Evolutionary conservation across 148 eudicot genomes (phyloP), one percentile per base, ranked within the genome.

Genomic region (Talinum fruticosum): DNA sequence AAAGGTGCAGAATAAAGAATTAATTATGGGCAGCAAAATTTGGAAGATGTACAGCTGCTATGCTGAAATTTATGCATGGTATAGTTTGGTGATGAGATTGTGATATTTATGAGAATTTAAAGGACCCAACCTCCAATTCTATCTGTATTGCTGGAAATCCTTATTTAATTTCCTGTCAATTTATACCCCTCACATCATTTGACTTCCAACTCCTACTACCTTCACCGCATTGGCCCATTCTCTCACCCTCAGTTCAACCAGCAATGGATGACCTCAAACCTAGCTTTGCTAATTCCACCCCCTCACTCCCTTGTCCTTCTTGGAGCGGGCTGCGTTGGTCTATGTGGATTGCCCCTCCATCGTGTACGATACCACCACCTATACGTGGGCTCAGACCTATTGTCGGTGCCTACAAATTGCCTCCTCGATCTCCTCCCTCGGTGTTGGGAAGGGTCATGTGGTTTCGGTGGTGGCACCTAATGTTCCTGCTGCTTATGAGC

Each of bases 281-380:
- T 5, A 65, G 68, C 3, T 12, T 44, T 64, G 62, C 85, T 26
- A 84, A 87, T 36, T 80, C 87, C 10, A 30, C 72, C 4, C 87
- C 89, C 81, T 82, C 3, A 84, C 89, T 2, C 87, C 87, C 5
- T 29, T 87, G 1, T 71, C 71, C 53, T 84, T 87, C 75, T 69
- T 87, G 18, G 86, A 84, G 23, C 69, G 89, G 80, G 83, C 85
- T 2, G 84, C 85, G 30, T 36, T 51, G 23, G 82, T 75, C 10
- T 84, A 84, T 16, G 78, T 74, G 6, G 84, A 84, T 19, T 72
- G 74, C 32, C 80, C 84, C 16, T 87, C 89, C 30, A 24, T 84
- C 16, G 65, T 84, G 10, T 75, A 79, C 79, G 76, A 78, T 45
- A 18, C 15, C 34, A 75, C 85, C 36, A 54, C 75, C 23, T 76